Evolutionary conservation across 495 filamentous ascomycete species (phyloP).

Genomic region (Parathielavia appendiculata): DNA sequence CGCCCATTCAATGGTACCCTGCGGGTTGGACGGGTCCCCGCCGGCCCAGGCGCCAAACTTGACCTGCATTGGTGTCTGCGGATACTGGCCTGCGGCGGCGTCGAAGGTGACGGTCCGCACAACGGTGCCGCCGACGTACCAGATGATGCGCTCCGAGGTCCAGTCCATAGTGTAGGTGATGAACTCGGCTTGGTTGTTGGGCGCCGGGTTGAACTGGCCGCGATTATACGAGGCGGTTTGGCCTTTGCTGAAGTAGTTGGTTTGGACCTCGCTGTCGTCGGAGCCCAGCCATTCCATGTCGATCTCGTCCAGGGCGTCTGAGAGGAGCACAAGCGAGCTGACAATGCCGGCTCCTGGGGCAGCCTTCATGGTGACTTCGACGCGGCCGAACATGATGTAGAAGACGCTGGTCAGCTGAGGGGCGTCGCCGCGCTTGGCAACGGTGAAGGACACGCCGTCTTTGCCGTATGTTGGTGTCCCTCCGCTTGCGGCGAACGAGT

Average conservation of each 20-base stretch:
- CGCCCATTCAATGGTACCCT: slow-evolving; percentile 84
- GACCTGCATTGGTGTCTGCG: slow-evolving; percentile 85
- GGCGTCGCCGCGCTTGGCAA: slow-evolving; percentile 73
- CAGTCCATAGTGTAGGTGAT: slow-evolving; percentile 91
- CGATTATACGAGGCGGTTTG: slow-evolving; percentile 67
- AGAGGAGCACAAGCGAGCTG: slow-evolving; percentile 79
- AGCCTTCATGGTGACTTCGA: slow-evolving; percentile 66
- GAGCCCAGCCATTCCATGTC: slow-evolving; percentile 82
- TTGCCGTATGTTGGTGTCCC: slow-evolving; percentile 61
- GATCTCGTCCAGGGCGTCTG: slow-evolving; percentile 89
- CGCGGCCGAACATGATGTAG: slow-evolving; percentile 79
- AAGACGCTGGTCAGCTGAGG: slow-evolving; percentile 72
- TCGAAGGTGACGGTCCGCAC: slow-evolving; percentile 59
- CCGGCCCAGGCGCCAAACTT: slow-evolving; percentile 85
- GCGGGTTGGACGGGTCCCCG: slow-evolving; percentile 65
- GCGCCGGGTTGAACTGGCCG: slow-evolving; percentile 61
- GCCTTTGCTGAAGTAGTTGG: slow-evolving; percentile 94
- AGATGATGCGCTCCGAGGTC: slow-evolving; percentile 69
- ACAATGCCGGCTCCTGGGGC: slow-evolving; percentile 70
- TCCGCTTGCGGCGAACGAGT: slow-evolving; percentile 64
- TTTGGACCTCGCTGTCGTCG: slow-evolving; percentile 63
- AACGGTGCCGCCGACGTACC: slow-evolving; percentile 69
- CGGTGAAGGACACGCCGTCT: slow-evolving; percentile 79
- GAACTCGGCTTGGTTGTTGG: slow-evolving; percentile 59
- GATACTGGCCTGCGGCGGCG: slow-evolving; percentile 66